These are phyloP conservation scores for Moniliella sp. DNA, from an alignment of 1,284 basidiomycete species.

Conservation along the genomic window DNA sequence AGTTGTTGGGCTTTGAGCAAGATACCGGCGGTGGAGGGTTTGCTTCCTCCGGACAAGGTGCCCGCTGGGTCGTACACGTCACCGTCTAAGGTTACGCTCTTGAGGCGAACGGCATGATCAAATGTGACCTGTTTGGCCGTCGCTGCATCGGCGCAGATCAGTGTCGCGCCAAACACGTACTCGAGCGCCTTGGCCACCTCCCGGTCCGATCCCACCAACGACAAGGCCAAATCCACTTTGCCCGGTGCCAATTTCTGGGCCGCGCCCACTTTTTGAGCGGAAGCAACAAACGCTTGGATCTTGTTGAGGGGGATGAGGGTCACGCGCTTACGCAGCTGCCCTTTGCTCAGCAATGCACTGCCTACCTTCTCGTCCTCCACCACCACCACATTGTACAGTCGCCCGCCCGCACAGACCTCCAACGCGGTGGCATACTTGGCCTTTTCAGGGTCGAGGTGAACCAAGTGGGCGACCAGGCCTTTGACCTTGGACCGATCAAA, in stretches of 20 bases:
- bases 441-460: slow-evolving; percentile 46
- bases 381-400: slow-evolving; percentile 62
- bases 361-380: slow-evolving; percentile 75
- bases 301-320: slow-evolving; percentile 86
- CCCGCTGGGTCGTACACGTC: slow-evolving; percentile 93
- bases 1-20: slow-evolving; percentile 70
- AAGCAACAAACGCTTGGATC: slow-evolving; percentile 52
- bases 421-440: slow-evolving; percentile 59
- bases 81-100: slow-evolving; percentile 76
- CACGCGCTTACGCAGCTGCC: slow-evolving; percentile 64
- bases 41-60: slow-evolving; percentile 72
- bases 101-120: slow-evolving; percentile 48
- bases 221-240: slow-evolving; percentile 64
- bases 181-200: slow-evolving; percentile 73
- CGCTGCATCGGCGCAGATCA: slow-evolving; percentile 72
- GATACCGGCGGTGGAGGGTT: slow-evolving; percentile 50
- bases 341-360: slow-evolving; percentile 60
- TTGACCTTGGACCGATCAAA: slow-evolving; percentile 76
- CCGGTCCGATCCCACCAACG: slow-evolving; percentile 61
- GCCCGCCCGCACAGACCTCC: slow-evolving; percentile 73
- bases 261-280: slow-evolving; percentile 52
- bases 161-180: slow-evolving; percentile 77
- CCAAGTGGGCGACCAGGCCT: slow-evolving; percentile 47
- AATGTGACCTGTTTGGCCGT: slow-evolving; percentile 79
- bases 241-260: slow-evolving; percentile 58